Evolutionary conservation across 2,329 filamentous ascomycete genomes (phyloP), one percentile per base, ranked within the genome.

Genomic region (Proliferodiscus dingleyae): DNA sequence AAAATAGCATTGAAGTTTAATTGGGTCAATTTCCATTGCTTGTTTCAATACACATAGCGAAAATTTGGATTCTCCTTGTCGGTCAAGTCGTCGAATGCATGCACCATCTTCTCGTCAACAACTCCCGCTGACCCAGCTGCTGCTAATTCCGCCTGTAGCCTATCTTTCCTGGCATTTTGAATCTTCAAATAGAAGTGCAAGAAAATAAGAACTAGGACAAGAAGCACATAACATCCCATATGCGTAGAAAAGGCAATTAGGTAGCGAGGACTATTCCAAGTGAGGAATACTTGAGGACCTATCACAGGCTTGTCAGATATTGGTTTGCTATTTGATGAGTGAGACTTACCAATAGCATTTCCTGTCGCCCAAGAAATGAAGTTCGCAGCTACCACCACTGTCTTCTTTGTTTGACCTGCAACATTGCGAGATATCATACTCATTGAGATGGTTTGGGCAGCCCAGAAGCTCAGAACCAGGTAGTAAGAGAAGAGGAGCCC

Each of bases 401-500:
- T 69, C 21, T 73, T 70, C 62, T 77, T 78, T 4, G 74, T 77
- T 18, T 69, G 68, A 4, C 74, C 74, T 4, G 69, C 71, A 37
- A 75, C 63, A 57, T 78, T 78, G 47, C 72, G 71, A 3, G 72
- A 66, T 3, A 71, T 72, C 65, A 88, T 74, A 11, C 80, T 82
- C 55, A 88, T 73, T 6, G 75, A 71, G 10, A 87, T 68, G 2
- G 80, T 84, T 57, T 85, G 78, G 0, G 83, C 83, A 0, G 84
- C 81, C 84, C 84, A 89, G 74, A 89, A 89, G 4, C 81, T 87
- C 15, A 88, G 72, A 0, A 80, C 83, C 50, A 89, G 83, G 67
- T 89, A 89, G 71, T 89, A 89, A 58, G 74, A 77, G 58, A 89
- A 77, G 11, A 89, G 68, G 0, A 89, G 72, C 5, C 85, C 85